Conservation (phyloP, 768 basidiomycete genomes). For the Leccinum fibrillosum region DNA sequence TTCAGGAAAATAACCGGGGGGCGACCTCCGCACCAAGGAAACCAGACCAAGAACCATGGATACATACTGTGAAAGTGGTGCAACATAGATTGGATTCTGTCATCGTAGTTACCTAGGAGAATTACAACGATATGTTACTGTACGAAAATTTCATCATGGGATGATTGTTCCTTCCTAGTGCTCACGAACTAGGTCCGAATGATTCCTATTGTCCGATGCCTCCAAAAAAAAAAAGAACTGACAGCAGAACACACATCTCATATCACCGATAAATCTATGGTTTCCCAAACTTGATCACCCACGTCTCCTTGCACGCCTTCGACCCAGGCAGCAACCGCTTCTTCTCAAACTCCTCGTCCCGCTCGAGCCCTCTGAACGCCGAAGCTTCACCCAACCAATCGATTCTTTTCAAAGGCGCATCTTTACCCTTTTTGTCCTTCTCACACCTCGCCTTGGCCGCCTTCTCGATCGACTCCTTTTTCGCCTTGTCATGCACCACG, state of each 20-base stretch:
- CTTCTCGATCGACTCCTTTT: slow-evolving; percentile 43
- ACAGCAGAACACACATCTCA: neutral
- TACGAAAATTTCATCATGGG: neutral
- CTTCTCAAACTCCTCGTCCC: slow-evolving; percentile 54
- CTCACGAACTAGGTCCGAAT: neutral
- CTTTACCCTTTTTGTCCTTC: slow-evolving; percentile 20
- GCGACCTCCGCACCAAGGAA: neutral
- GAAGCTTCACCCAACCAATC: slow-evolving; percentile 62
- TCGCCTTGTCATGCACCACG: slow-evolving; percentile 41
- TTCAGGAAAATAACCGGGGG: neutral
- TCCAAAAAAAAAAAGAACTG: neutral
- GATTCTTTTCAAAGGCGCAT: slow-evolving; percentile 47
- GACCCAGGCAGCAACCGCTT: slow-evolving; percentile 46
- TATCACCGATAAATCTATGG: slow-evolving; percentile 10
- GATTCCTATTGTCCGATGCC: neutral
- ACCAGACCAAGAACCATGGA: neutral
- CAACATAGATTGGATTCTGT: neutral
- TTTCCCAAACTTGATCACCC: slow-evolving; percentile 51
- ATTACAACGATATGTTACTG: neutral
- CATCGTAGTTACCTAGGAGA: neutral
- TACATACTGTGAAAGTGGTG: neutral
- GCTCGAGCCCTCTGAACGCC: slow-evolving; percentile 60
- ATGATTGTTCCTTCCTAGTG: neutral
- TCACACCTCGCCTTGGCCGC: slow-evolving; percentile 50
- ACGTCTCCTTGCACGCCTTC: slow-evolving; percentile 48